Percentiles rank a stretch among this genome's conserved stretches.
Evolutionary conservation across 495 filamentous ascomycete species (phyloP).

Genomic region (Penicillium arizonense): DNA sequence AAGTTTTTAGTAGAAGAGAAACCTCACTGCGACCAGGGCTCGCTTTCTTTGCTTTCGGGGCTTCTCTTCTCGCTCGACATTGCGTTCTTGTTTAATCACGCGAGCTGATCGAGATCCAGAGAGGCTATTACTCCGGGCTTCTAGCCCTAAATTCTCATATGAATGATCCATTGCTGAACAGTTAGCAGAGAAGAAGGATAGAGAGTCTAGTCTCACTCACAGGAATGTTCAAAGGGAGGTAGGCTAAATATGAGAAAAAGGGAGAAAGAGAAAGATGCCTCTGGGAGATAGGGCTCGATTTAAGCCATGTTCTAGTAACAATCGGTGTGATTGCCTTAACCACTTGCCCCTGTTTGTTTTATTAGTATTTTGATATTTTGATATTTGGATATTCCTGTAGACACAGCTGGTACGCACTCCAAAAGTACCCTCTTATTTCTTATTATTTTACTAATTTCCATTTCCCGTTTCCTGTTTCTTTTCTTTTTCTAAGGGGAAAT

Average conservation of each 20-base stretch:
- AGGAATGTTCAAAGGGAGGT: too few species aligned
- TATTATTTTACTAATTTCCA: neutral
- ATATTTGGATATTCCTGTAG: neutral
- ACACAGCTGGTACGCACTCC: neutral
- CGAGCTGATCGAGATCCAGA: slow-evolving; percentile 29
- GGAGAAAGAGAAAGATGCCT: slow-evolving; percentile 18
- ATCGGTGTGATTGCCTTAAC: slow-evolving; percentile 25
- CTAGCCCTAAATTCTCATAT: slow-evolving; percentile 33
- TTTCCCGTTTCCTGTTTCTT: slow-evolving; percentile 4
- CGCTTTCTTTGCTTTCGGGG: slow-evolving; percentile 43
- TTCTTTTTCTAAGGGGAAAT: slow-evolving; percentile 25
- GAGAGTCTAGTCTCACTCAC: neutral
- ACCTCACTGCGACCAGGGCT: slow-evolving; percentile 69
- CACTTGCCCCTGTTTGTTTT: slow-evolving; percentile 6
- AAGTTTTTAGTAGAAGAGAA: slow-evolving; percentile 2
- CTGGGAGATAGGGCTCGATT: slow-evolving; percentile 27
- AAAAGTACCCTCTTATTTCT: slow-evolving; percentile 9
- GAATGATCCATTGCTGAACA: slow-evolving; percentile 30
- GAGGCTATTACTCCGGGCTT: slow-evolving; percentile 17
- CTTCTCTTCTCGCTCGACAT: slow-evolving; percentile 33
- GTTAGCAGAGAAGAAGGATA: neutral
- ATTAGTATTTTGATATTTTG: neutral
- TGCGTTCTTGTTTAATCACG: slow-evolving; percentile 27
- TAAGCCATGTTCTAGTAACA: slow-evolving; percentile 31
- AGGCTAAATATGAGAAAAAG: slow-evolving; percentile 1